Percentiles rank a stretch among this genome's conserved stretches.
phyloP scores from a whole-genome alignment of 164 flowering plant genomes.

The Stephania yunnanensis region DNA sequence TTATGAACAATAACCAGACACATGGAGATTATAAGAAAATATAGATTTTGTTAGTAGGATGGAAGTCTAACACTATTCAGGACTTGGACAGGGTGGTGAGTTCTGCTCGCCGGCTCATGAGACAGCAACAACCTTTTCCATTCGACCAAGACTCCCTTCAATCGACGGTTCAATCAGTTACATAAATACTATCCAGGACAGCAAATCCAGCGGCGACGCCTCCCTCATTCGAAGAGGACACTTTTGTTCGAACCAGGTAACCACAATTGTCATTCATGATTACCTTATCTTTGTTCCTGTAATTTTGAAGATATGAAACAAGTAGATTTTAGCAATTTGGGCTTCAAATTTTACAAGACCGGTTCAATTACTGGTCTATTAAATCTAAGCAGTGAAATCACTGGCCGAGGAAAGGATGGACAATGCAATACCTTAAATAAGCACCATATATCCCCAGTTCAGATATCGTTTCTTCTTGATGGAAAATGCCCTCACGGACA shows the following conservation, averaged over 20 bases:
- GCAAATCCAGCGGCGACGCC: conserved; percentile 97
- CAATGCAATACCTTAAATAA: conserved; percentile 61
- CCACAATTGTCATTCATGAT: conserved; percentile 70
- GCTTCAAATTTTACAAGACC: background rate
- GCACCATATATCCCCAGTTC: conserved; percentile 91
- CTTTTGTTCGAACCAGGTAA: conserved; percentile 85
- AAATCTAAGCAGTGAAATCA: background rate
- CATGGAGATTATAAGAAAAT: too few species aligned
- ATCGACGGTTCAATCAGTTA: conserved; percentile 14
- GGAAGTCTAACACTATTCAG: too few species aligned
- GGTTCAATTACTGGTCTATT: background rate
- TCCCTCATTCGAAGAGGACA: conserved; percentile 87
- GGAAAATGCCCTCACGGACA: conserved; percentile 69
- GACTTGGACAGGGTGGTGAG: background rate
- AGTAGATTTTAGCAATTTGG: background rate
- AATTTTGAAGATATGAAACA: conserved; percentile 3
- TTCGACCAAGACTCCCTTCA: background rate
- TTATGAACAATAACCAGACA: too few species aligned
- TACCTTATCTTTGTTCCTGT: conserved; percentile 71
- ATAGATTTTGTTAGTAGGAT: too few species aligned
- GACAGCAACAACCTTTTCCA: conserved; percentile 1
- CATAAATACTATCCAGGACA: conserved; percentile 77
- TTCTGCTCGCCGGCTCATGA: background rate
- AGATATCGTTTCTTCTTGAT: conserved; percentile 67
- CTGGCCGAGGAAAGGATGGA: background rate